These are phyloP conservation scores for Bolboschoenoplectus hybrid DNA, from an alignment of 202 grass and related monocot genomes.

Conservation along the genomic window DNA sequence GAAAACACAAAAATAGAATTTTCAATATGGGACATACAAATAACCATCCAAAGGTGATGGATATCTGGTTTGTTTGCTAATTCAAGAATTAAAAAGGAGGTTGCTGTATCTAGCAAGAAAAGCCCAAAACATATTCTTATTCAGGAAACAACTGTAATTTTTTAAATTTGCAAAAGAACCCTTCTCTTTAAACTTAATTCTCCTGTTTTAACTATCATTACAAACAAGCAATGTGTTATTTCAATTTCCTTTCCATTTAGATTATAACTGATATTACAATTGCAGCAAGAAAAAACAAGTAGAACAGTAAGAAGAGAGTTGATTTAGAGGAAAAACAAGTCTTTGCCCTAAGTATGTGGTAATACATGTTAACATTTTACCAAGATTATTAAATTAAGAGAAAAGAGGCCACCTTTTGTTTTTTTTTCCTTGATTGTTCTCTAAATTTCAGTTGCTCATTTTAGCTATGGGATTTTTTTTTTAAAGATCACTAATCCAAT, in stretches of 20 bases:
- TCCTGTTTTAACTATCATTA: not conserved
- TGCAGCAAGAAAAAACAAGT: not conserved
- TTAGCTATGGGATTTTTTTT: not conserved
- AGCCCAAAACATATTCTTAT: not conserved
- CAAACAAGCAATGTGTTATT: constrained; percentile 10
- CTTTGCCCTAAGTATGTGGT: not conserved
- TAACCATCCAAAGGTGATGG: not conserved
- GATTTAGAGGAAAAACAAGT: not conserved
- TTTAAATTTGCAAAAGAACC: constrained; percentile 5
- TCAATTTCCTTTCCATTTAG: not conserved
- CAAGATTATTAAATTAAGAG: not conserved
- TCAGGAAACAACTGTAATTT: not conserved
- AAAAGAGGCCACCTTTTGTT: too few relatives aligned
- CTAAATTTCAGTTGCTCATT: not conserved
- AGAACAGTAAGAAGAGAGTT: not conserved
- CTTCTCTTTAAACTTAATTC: not conserved
- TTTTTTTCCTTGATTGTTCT: not conserved
- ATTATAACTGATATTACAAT: constrained; percentile 2
- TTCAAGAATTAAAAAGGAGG: not conserved
- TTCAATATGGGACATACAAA: not conserved
- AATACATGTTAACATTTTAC: not conserved
- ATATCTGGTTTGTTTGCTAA: not conserved
- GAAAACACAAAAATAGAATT: not conserved
- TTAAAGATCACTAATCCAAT: constrained; percentile 8
- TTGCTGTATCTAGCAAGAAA: not conserved